Conservation (phyloP, 345 rosid genomes). For the Combretum micranthum region DNA sequence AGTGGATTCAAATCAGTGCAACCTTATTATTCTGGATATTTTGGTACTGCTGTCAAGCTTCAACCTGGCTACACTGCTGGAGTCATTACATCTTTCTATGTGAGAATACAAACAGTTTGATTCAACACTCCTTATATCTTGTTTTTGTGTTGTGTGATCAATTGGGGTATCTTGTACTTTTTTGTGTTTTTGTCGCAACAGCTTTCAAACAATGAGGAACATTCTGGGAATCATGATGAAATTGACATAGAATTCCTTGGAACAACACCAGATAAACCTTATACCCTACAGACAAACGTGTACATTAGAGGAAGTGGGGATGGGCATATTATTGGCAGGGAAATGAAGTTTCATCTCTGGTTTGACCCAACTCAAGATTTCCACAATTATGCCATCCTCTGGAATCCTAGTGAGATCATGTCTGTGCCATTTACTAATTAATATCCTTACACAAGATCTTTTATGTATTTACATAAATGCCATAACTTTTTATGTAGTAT, state of each 20-base stretch:
- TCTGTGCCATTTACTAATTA: slow-evolving; percentile 19
- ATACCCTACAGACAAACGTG: slow-evolving; percentile 84
- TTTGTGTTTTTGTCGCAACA: slow-evolving; percentile 9
- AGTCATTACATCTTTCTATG: slow-evolving; percentile 76
- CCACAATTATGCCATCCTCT: slow-evolving; percentile 68
- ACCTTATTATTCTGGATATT: slow-evolving; percentile 64
- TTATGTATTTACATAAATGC: no score
- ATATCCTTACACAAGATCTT: no score
- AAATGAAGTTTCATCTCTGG: slow-evolving; percentile 77
- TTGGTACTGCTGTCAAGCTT: slow-evolving; percentile 70
- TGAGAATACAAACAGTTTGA: slow-evolving; percentile 16
- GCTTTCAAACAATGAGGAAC: slow-evolving; percentile 86
- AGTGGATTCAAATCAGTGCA: slow-evolving; percentile 82
- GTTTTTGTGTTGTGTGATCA: not conserved
- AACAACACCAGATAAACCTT: slow-evolving; percentile 66
- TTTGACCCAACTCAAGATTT: slow-evolving; percentile 85
- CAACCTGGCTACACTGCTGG: slow-evolving; percentile 94
- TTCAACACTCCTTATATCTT: not conserved
- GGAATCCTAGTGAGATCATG: slow-evolving; percentile 71
- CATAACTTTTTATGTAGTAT: no score
- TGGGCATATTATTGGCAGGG: slow-evolving; percentile 69
- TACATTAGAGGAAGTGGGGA: slow-evolving; percentile 90
- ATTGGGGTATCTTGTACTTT: not conserved
- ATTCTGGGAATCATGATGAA: slow-evolving; percentile 86
- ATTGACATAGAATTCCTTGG: slow-evolving; percentile 89